Evolutionary conservation across 208 protist species (phyloP).

Genomic region (Trypanosoma platydactyli): DNA sequence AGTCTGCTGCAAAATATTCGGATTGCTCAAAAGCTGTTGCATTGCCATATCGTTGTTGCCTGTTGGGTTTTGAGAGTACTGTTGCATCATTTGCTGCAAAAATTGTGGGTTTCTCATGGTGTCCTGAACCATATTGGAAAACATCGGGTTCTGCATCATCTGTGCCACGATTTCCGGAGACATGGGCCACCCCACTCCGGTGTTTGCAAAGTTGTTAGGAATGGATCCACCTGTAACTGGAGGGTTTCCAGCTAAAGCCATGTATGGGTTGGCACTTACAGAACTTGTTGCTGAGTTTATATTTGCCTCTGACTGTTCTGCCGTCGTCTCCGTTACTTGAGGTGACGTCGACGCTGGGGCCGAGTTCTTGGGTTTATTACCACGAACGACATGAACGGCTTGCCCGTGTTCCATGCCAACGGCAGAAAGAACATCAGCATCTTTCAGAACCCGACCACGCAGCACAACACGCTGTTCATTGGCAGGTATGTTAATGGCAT

Average conservation of each 20-base stretch:
- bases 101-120: slow-evolving; percentile 63
- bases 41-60: slow-evolving; percentile 28
- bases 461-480: slow-evolving; percentile 86
- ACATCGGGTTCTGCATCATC: slow-evolving; percentile 69
- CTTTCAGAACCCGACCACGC: slow-evolving; percentile 86
- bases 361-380: slow-evolving; percentile 39
- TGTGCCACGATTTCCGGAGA: slow-evolving; percentile 30
- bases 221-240: slow-evolving; percentile 18
- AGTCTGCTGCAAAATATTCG: slow-evolving; percentile 41
- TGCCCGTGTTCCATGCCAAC: slow-evolving; percentile 77
- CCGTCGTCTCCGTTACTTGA: slow-evolving; percentile 10
- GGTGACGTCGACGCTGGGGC: slow-evolving; percentile 15
- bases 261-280: slow-evolving; percentile 62
- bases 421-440: slow-evolving; percentile 66
- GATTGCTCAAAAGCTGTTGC: slow-evolving; percentile 27
- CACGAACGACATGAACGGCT: slow-evolving; percentile 85
- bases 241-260: slow-evolving; percentile 51
- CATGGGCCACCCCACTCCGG: slow-evolving; percentile 4
- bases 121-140: slow-evolving; percentile 63
- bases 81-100: slow-evolving; percentile 65
- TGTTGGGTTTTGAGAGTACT: slow-evolving; percentile 24
- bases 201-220: slow-evolving; percentile 1
- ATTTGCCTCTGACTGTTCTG: slow-evolving; percentile 11
- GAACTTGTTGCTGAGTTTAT: slow-evolving; percentile 11
- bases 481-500: slow-evolving; percentile 59